Percentiles rank a stretch among this genome's conserved stretches.
Evolutionary conservation across 2,329 filamentous ascomycete genomes (phyloP).

Genomic region (Penicillium paneum): DNA sequence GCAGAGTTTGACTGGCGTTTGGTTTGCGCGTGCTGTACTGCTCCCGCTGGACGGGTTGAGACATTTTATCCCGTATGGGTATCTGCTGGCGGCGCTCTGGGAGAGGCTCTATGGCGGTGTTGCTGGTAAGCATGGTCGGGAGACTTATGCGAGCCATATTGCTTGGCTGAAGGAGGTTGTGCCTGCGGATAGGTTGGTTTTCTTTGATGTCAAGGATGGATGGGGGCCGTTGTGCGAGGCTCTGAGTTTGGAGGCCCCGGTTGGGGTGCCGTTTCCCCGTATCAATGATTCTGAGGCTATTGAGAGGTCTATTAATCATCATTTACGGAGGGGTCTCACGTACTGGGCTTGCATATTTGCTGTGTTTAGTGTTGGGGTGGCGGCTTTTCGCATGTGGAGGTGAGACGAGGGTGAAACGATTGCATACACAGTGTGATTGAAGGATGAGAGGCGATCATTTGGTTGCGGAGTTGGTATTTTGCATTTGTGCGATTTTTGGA

Average conservation of each 20-base stretch:
- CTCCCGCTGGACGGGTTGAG: constrained; percentile 27
- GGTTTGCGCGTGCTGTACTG: constrained; percentile 20
- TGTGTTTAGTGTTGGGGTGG: constrained; percentile 13
- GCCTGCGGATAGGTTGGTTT: constrained; percentile 33
- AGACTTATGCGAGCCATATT: constrained; percentile 23
- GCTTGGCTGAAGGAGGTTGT: constrained; percentile 26
- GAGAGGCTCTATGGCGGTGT: constrained; percentile 15
- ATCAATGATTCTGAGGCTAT: constrained; percentile 34
- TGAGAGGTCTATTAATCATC: constrained; percentile 14
- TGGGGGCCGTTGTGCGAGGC: constrained; percentile 49
- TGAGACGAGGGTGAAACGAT: not conserved
- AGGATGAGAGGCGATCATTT: not conserved
- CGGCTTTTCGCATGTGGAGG: constrained; percentile 1
- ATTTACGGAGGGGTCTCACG: constrained; percentile 28
- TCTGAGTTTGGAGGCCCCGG: constrained; percentile 39
- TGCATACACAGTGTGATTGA: not conserved
- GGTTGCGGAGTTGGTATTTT: not conserved
- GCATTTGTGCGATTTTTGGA: not conserved
- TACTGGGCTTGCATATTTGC: constrained; percentile 28
- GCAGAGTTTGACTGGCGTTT: constrained; percentile 12
- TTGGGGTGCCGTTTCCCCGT: constrained; percentile 37
- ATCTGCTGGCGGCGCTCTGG: constrained; percentile 20
- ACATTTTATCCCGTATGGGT: constrained; percentile 22
- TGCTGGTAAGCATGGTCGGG: constrained; percentile 6
- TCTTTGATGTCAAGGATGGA: constrained; percentile 42